These are phyloP conservation scores for Fereydounia khargensis DNA, from an alignment of 1,284 basidiomycete species.

Conservation along the genomic window DNA sequence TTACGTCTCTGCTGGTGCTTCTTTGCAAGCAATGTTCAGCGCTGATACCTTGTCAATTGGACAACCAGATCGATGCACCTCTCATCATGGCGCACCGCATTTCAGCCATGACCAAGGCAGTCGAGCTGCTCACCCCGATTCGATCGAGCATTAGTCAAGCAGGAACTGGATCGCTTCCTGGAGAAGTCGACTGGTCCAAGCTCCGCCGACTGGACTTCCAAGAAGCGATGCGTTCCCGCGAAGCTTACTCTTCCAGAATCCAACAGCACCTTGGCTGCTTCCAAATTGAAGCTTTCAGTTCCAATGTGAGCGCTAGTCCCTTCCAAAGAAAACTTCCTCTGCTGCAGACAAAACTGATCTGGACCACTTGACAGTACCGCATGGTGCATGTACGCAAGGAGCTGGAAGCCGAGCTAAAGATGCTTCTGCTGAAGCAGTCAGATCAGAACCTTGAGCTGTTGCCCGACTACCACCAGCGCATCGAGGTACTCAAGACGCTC, in stretches of 20 bases:
- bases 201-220: conserved; percentile 88
- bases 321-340: not conserved
- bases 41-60: too few species aligned
- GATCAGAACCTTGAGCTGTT: conserved; percentile 95
- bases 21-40: too few species aligned
- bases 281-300: conserved; percentile 64
- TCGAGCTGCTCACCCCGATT: conserved; percentile 20
- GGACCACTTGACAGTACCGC: conserved; percentile 69
- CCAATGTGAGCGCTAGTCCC: conserved; percentile 64
- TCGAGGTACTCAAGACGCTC: conserved; percentile 84
- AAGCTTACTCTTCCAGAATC: conserved; percentile 60
- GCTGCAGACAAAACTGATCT: not conserved
- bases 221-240: conserved; percentile 70
- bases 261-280: conserved; percentile 13
- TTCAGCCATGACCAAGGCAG: conserved; percentile 62
- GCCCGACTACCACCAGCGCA: conserved; percentile 93
- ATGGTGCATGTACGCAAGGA: conserved; percentile 72
- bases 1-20: too few species aligned
- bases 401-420: conserved; percentile 70
- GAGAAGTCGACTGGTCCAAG: conserved; percentile 71
- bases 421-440: conserved; percentile 21
- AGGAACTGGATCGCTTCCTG: not conserved
- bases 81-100: conserved; percentile 63
- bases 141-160: too few species aligned
- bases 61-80: conserved; percentile 59